Evolutionary conservation across 495 filamentous ascomycete species (phyloP), one percentile per base, ranked within the genome.

Genomic region (Endocarpon pusillum): DNA sequence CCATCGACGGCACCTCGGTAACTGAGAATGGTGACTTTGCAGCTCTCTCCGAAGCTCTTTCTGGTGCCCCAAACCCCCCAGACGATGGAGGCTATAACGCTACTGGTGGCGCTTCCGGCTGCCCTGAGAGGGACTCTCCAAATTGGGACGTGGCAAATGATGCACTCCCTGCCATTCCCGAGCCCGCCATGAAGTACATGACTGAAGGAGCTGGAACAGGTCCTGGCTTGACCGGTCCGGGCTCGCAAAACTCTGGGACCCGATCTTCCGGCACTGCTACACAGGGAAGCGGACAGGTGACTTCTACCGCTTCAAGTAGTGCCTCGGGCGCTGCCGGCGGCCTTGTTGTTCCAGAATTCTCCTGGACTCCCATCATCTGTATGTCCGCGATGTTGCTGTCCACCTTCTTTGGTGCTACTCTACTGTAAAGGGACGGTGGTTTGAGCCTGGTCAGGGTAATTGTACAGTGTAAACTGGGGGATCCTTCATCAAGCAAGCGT

Each of bases 71-170:
- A 24, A 62, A 69, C 49, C 86, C 86, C 22, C 48, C 50, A 12
- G 87, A 80, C 34, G 61, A 82, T 44, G 87, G 85, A 44, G 75
- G 79, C 32, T 84, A 77, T 62, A 78, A 80, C 50, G 49, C 64
- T 33, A 74, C 62, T 31, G 76, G 80, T 23, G 55, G 64, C 21
- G 53, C 79, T 15, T 69, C 58, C 42, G 46, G 59, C 7, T 96
- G 89, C 62, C 89, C 87, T 0, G 53, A 58, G 14, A 54, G 70
- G 44, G 71, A 73, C 42, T 37, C 50, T 24, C 51, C 56, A 25
- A 71, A 67, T 44, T 94, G 85, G 84, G 64, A 85, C 25, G 78
- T 94, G 24, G 64, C 61, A 40, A 60, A 57, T 37, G 61, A 75
- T 36, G 47, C 57, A 18, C 74, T 96, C 8, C 87, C 87, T 2